Conservation (phyloP, 805 yeast species). For the Wickerhamia fluorescens region DNA sequence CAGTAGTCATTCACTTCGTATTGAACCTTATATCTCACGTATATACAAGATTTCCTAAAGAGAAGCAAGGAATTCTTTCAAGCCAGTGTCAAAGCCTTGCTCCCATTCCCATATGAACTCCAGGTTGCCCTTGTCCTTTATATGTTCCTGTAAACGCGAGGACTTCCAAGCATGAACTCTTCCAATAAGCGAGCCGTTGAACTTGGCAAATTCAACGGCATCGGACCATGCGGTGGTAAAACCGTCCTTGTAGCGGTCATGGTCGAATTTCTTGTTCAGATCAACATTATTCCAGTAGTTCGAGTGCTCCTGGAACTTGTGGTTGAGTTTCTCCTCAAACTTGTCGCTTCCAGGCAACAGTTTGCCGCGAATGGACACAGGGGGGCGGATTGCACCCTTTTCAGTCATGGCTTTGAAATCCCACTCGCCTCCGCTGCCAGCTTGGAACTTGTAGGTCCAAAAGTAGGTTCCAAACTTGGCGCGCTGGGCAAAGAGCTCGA, state of each 20-base stretch:
- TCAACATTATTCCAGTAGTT: conserved; percentile 63
- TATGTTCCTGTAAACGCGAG: conserved; percentile 59
- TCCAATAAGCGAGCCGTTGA: conserved; percentile 69
- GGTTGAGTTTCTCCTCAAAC: conserved; percentile 33
- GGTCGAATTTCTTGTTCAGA: conserved; percentile 60
- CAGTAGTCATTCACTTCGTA: no score
- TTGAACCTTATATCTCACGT: no score
- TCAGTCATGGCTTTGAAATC: conserved; percentile 76
- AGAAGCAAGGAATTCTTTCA: conserved; percentile 28
- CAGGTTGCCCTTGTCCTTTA: conserved; percentile 46
- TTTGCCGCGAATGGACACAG: conserved; percentile 15
- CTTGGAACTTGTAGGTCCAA: conserved; percentile 85
- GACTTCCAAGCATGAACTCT: conserved; percentile 61
- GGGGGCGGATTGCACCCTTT: conserved; percentile 39
- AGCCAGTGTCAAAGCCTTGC: conserved; percentile 71
- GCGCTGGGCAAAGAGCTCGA: conserved; percentile 38
- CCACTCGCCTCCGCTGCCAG: conserved; percentile 97
- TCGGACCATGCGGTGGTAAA: conserved; percentile 73
- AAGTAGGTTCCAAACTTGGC: conserved; percentile 73
- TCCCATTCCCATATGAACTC: conserved; percentile 80
- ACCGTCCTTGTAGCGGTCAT: conserved; percentile 76
- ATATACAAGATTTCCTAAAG: background rate
- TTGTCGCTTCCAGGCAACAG: conserved; percentile 33
- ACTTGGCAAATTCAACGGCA: conserved; percentile 56
- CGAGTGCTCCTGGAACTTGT: conserved; percentile 40